Conservation (phyloP, 805 yeast genomes). For the Yarrowia yakushimensis region DNA sequence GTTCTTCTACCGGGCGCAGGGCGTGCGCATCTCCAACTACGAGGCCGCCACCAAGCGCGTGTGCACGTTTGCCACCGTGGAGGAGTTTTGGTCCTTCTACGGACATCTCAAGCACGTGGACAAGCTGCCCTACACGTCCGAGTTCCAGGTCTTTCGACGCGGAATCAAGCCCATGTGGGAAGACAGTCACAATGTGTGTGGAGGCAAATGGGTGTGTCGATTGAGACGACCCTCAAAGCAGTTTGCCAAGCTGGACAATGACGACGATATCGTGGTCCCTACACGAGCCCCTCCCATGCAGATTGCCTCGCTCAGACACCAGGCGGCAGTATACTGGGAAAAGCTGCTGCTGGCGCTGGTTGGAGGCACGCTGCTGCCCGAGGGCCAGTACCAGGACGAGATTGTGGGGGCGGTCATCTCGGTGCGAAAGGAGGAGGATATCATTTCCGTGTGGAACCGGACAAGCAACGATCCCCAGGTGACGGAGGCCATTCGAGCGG, state of each 20-base stretch:
- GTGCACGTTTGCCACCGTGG: slow-evolving; percentile 80
- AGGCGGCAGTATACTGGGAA: slow-evolving; percentile 36
- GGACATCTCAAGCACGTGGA: slow-evolving; percentile 48
- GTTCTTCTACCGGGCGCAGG: slow-evolving; percentile 35
- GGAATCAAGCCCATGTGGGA: slow-evolving; percentile 68
- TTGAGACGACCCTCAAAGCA: slow-evolving; percentile 40
- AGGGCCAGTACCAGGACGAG: slow-evolving; percentile 32
- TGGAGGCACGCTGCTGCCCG: slow-evolving; percentile 47
- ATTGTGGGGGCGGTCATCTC: slow-evolving; percentile 59
- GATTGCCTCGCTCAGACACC: slow-evolving; percentile 27
- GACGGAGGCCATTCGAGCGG: slow-evolving; percentile 31
- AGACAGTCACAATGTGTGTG: slow-evolving; percentile 55
- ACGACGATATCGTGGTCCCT: slow-evolving; percentile 12
- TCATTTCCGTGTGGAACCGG: slow-evolving; percentile 60
- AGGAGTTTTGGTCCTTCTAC: slow-evolving; percentile 96
- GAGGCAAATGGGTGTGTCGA: slow-evolving; percentile 62
- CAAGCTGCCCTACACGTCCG: slow-evolving; percentile 40
- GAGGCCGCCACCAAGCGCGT: slow-evolving; percentile 58
- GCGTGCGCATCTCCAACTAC: slow-evolving; percentile 32
- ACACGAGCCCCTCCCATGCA: slow-evolving; percentile 20
- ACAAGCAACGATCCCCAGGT: slow-evolving; percentile 36
- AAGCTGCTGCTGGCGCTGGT: slow-evolving; percentile 50
- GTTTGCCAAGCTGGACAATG: slow-evolving; percentile 9
- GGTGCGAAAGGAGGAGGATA: slow-evolving; percentile 57
- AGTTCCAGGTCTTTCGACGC: slow-evolving; percentile 54